A percentile compares a stretch with the other conserved stretches of the same genome.
phyloP scores from a whole-genome alignment of 164 flowering plant genomes.

The Berberis vulgaris region DNA sequence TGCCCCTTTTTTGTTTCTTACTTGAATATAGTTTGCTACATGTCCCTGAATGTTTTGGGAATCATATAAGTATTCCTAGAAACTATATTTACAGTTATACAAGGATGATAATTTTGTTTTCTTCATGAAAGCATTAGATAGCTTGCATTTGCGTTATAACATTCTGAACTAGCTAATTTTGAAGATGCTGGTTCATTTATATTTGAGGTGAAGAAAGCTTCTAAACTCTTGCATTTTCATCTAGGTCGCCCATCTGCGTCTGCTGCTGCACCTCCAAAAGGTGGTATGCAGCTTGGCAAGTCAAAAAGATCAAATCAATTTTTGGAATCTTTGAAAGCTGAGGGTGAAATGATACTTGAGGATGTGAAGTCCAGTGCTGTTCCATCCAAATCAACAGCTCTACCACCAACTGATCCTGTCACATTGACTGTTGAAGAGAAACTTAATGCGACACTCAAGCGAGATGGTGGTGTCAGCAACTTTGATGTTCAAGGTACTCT shows the following conservation, averaged over 20 bases:
- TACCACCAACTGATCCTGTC: constrained; percentile 76
- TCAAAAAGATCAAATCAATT: constrained; percentile 77
- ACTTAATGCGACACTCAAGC: constrained; percentile 65
- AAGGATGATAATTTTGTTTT: too few relatives aligned
- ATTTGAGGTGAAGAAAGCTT: too few relatives aligned
- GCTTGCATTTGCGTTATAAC: too few relatives aligned
- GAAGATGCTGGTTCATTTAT: too few relatives aligned
- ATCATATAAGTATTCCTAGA: too few relatives aligned
- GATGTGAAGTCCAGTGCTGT: constrained; percentile 67
- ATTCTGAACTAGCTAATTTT: too few relatives aligned
- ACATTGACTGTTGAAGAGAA: constrained; percentile 87
- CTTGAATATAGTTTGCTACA: background rate
- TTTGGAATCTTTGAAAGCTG: constrained; percentile 93
- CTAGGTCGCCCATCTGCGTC: constrained; percentile 76
- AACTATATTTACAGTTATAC: too few relatives aligned
- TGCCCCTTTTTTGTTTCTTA: background rate
- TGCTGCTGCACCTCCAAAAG: constrained; percentile 92
- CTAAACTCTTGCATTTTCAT: constrained; percentile 4
- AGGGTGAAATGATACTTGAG: constrained; percentile 91
- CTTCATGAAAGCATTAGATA: too few relatives aligned
- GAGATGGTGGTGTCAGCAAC: constrained; percentile 90
- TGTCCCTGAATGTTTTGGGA: background rate
- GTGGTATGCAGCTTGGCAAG: constrained; percentile 97
- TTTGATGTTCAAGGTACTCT: constrained; percentile 97
- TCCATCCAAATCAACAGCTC: constrained; percentile 49